Evolutionary conservation across 2,329 filamentous ascomycete genomes (phyloP).

Genomic region (Purpureocillium lavendulum): DNA sequence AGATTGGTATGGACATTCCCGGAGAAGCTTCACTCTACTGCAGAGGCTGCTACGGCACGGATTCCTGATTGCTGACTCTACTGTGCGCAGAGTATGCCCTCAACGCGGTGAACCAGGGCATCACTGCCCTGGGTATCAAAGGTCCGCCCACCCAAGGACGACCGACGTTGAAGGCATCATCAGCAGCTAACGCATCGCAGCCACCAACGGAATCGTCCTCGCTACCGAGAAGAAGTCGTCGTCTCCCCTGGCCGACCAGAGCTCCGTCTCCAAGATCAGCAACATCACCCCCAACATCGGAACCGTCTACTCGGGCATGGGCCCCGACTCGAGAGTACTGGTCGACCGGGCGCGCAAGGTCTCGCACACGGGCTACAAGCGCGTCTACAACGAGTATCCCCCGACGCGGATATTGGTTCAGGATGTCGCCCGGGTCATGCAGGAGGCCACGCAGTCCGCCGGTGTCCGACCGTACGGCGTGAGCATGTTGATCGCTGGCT

Average conservation of each 20-base stretch:
- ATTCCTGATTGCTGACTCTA: slow-evolving; percentile 1
- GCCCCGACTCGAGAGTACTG: slow-evolving; percentile 93
- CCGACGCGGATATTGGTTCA: slow-evolving; percentile 98
- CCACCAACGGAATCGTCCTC: slow-evolving; percentile 97
- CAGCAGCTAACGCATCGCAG: slow-evolving; percentile 36
- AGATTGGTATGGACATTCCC: slow-evolving; percentile 60
- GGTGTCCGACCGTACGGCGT: slow-evolving; percentile 97
- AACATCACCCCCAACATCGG: slow-evolving; percentile 98
- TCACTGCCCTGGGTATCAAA: slow-evolving; percentile 97
- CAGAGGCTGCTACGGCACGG: neutral
- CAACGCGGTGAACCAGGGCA: slow-evolving; percentile 98
- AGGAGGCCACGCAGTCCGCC: slow-evolving; percentile 96
- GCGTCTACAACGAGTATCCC: slow-evolving; percentile 99
- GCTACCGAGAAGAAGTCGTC: slow-evolving; percentile 99
- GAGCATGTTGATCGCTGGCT: slow-evolving; percentile 88
- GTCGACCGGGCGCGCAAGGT: slow-evolving; percentile 98
- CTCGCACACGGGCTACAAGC: slow-evolving; percentile 97
- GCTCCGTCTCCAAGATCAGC: slow-evolving; percentile 93
- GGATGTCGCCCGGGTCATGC: slow-evolving; percentile 95
- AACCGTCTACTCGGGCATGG: slow-evolving; percentile 99
- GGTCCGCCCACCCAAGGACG: slow-evolving; percentile 37
- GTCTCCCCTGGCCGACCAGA: slow-evolving; percentile 89
- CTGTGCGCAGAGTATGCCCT: slow-evolving; percentile 79
- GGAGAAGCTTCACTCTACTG: neutral
- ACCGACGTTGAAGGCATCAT: slow-evolving; percentile 15